A percentile compares a stretch with the other conserved stretches of the same genome.
Evolutionary conservation across 2,329 filamentous ascomycete genomes (phyloP).

Genomic region (Bimuria novae-zelandiae): DNA sequence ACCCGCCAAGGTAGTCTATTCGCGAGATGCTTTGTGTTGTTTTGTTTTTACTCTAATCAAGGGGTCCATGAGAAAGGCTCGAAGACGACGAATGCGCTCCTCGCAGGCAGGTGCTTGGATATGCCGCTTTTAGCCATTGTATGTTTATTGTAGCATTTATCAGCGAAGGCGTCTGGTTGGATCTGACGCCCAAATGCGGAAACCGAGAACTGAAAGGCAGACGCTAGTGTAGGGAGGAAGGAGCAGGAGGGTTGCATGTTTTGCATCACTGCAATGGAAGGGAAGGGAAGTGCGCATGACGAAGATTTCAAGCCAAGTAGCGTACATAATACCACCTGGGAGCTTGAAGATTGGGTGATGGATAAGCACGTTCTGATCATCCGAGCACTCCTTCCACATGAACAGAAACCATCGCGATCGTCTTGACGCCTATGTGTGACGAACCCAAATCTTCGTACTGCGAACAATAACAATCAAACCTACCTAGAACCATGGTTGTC

Average conservation of each 20-base stretch:
- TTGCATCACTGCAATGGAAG: not conserved
- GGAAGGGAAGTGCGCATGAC: not conserved
- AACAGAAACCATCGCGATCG: not conserved
- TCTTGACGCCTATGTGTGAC: too few species aligned
- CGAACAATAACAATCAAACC: too few species aligned
- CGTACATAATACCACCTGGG: not conserved
- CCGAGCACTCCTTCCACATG: not conserved
- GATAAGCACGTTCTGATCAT: not conserved
- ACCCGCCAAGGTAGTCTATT: slow-evolving; percentile 17
- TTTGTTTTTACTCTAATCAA: not conserved
- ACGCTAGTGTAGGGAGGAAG: not conserved
- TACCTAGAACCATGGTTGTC: too few species aligned
- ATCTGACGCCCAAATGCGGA: not conserved
- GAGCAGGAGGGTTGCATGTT: not conserved
- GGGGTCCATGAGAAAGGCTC: not conserved
- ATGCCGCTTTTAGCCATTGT: slow-evolving; percentile 5
- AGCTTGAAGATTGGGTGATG: not conserved
- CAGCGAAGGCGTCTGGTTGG: slow-evolving; percentile 27
- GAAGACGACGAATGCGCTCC: not conserved
- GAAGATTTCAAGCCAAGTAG: not conserved
- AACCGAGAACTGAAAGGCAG: not conserved
- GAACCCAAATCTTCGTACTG: too few species aligned
- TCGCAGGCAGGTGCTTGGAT: not conserved
- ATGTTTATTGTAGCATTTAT: slow-evolving; percentile 24
- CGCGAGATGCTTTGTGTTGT: not conserved